A percentile compares a stretch with the other conserved stretches of the same genome.
phyloP scores from a whole-genome alignment of 257 asterid species.

The Pogostemon cablin region DNA sequence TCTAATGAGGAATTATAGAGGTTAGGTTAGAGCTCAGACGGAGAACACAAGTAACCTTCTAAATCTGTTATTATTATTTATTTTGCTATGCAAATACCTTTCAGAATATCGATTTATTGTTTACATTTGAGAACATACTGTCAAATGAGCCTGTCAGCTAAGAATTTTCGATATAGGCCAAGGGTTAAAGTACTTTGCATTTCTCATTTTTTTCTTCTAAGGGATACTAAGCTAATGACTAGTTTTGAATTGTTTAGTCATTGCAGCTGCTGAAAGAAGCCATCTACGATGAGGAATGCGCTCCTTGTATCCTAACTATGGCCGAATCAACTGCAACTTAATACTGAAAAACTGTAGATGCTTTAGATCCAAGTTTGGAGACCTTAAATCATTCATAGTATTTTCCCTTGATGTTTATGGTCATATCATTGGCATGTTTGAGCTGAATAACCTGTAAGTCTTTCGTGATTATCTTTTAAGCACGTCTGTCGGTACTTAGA shows the following conservation, averaged over 20 bases:
- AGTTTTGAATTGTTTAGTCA: slow-evolving; percentile 58
- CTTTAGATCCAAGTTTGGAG: slow-evolving; percentile 28
- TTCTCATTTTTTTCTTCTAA: slow-evolving; percentile 12
- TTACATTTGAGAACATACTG: slow-evolving; percentile 6
- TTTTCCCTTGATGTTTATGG: slow-evolving; percentile 92
- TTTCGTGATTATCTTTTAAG: slow-evolving; percentile 15
- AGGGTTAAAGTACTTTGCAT: background rate
- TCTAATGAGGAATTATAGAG: background rate
- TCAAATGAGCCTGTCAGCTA: background rate
- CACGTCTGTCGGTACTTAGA: background rate
- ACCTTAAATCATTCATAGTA: slow-evolving; percentile 69
- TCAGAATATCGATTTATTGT: background rate
- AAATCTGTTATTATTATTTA: background rate
- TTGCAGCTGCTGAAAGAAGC: slow-evolving; percentile 89
- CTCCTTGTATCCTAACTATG: slow-evolving; percentile 76
- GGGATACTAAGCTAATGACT: slow-evolving; percentile 27
- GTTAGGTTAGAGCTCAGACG: background rate
- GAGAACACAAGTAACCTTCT: background rate
- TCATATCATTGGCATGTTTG: slow-evolving; percentile 95
- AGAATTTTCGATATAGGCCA: slow-evolving; percentile 1
- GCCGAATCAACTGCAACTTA: slow-evolving; percentile 32
- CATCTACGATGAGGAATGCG: slow-evolving; percentile 75
- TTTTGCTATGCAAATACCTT: background rate
- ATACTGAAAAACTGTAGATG: background rate
- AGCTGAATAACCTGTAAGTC: slow-evolving; percentile 96